A percentile compares a stretch with the other conserved stretches of the same genome.
phyloP scores from a whole-genome alignment of 371 early-diverging fungal species.

The Actinomortierella ambigua region DNA sequence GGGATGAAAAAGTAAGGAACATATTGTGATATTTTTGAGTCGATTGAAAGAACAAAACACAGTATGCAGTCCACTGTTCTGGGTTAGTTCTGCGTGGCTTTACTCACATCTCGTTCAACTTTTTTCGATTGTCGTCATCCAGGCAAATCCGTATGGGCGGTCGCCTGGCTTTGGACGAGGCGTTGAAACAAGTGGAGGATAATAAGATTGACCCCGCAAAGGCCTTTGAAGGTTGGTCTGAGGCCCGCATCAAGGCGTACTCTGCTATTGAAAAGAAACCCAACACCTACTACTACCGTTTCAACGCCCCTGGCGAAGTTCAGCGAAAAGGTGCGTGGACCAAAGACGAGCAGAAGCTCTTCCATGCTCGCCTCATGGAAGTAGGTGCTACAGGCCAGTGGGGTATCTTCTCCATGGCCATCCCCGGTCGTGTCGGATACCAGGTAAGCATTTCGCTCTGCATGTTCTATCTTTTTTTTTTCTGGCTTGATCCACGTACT shows the following conservation, averaged over 20 bases:
- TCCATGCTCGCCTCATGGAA: slow-evolving; percentile 80
- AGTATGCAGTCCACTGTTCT: too few species aligned
- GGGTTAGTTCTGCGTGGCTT: too few species aligned
- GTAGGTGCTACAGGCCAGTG: slow-evolving; percentile 94
- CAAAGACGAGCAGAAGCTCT: slow-evolving; percentile 80
- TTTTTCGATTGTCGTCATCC: neutral
- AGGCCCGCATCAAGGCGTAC: slow-evolving; percentile 91
- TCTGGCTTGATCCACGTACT: neutral
- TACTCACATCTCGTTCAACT: too few species aligned
- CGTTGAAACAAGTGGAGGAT: slow-evolving; percentile 82
- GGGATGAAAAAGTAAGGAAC: slow-evolving; percentile 71
- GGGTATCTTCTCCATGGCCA: slow-evolving; percentile 94
- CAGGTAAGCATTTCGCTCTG: slow-evolving; percentile 56
- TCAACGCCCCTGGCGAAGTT: slow-evolving; percentile 94
- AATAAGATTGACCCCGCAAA: slow-evolving; percentile 73
- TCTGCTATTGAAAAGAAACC: slow-evolving; percentile 88
- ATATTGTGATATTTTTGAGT: neutral
- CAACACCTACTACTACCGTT: slow-evolving; percentile 94
- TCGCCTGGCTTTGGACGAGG: slow-evolving; percentile 86
- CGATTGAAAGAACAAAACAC: too few species aligned
- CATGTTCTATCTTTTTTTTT: neutral
- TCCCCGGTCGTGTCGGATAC: slow-evolving; percentile 95
- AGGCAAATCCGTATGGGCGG: slow-evolving; percentile 79
- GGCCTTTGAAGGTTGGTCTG: slow-evolving; percentile 94
- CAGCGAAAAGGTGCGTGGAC: slow-evolving; percentile 92